Evolutionary conservation across 2,329 filamentous ascomycete species (phyloP), one percentile per base, ranked within the genome.

Genomic region (Dothiorella sarmentorum): DNA sequence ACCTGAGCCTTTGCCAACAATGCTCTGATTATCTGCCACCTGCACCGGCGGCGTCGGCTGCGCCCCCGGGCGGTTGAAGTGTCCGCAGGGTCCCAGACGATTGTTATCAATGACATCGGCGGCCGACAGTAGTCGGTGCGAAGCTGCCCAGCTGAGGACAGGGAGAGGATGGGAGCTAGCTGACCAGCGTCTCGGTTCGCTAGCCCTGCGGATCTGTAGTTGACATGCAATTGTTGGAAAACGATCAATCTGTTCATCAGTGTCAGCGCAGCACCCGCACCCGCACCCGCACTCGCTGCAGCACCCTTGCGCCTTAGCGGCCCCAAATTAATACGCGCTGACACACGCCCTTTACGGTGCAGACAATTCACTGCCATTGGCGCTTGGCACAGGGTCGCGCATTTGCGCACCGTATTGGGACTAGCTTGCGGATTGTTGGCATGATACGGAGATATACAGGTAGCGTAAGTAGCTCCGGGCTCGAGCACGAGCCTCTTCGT

Each of bases 151-250:
- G n/a, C n/a, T n/a, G n/a, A n/a, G n/a, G n/a, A n/a, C n/a, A n/a
- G n/a, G 27, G 24, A n/a, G 29, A 20, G 27, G 11, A 31, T 29
- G 7, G 27, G 24, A 11, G 10, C 22, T 13, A 26, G 33, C 17
- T 20, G 49, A 22, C 49, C 49, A 10, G 35, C 49, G 10, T 10
- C 5, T 7, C 29, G 49, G 33, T 35, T 40, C 49, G 49, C 49
- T 53, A 53, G 49, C 35, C 49, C 40, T 38, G 49, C 49, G 49
- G 49, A 40, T 53, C 49, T 53, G 35, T 18, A 27, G 26, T 24
- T 37, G 24, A 22, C 47, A 52, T 27, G 31, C 31, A 29, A 38
- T 26, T 18, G 47, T 9, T 20, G 47, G 45, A 15, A n/a, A 40
- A 35, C 49, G 49, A 53, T 53, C 49, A 53, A 27, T 40, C 49